Evolutionary conservation across 768 basidiomycete species (phyloP), one percentile per base, ranked within the genome.

Genomic region (Boletellus ananiceps): DNA sequence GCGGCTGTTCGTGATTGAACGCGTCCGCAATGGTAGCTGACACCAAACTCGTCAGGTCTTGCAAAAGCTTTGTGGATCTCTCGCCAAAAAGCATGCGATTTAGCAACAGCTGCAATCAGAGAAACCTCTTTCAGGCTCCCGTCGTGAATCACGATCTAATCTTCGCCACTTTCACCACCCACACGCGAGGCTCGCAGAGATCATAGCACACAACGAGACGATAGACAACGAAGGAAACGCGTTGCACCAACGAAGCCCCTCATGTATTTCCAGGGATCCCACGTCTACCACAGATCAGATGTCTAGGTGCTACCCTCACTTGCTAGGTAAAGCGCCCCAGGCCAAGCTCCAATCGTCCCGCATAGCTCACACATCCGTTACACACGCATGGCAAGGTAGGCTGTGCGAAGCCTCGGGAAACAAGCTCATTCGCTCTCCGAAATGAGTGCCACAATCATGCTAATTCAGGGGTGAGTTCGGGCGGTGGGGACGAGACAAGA

Each of bases 371-470:
- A 33, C 36, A 15, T 23, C 3, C 12, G n/a, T 23, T 21, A 2
- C 29, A 29, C 29, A 29, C 29, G 11, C 29, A 29, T 7, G 29
- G 29, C 29, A 29, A 29, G 29, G 29, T 29, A 15, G 31, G 21
- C 41, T 13, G 29, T 29, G 29, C 18, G 12, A 8, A 41, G 38
- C 19, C 38, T 23, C 25, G 21, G 32, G 31, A 31, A 39, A 33
- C 33, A 38, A 38, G 12, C 19, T 68, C 52, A 84, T 68, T 85
- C 83, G 68, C 82, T 84, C 61, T 86, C 86, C 49, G 87, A 84
- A 61, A 91, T 89, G 55, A 91, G 80, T 19, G 88, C 88, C 31
- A 88, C 83, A 60, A 91, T 91, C 88, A 91, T 90, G 61, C 88
- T 90, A 52, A 36, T 14, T 19, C 6, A 3, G 1, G n/a, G n/a